Conservation (phyloP, 179 eudicot species). For the Spinacia oleracea region DNA sequence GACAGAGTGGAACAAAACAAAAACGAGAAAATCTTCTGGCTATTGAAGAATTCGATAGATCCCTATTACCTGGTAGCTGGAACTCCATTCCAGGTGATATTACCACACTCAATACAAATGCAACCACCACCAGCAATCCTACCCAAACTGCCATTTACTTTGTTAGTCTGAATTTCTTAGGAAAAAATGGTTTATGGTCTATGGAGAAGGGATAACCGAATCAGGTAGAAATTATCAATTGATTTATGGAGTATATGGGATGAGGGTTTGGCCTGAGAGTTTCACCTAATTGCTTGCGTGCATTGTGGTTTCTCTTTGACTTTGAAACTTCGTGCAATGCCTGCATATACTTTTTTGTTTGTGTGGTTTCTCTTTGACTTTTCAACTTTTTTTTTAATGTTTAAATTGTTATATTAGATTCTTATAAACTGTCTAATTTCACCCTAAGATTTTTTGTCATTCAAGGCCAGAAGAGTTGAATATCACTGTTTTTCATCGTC, state of each 20-base stretch:
- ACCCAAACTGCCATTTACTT: conserved; percentile 9
- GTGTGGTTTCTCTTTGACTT: too few species aligned
- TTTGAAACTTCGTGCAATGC: neutral
- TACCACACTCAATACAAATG: neutral
- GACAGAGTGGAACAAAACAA: neutral
- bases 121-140: neutral
- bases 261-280: neutral
- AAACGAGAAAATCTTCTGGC: neutral
- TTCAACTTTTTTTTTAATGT: too few species aligned
- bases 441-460: too few species aligned
- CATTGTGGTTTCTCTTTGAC: neutral
- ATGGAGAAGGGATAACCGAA: conserved; percentile 3
- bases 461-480: too few species aligned
- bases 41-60: neutral
- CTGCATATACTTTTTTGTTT: too few species aligned
- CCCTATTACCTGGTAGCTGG: conserved; percentile 20
- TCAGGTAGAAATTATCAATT: neutral
- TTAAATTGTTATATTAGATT: too few species aligned
- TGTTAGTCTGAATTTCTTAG: neutral
- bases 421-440: too few species aligned
- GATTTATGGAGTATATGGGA: too few species aligned
- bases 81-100: conserved; percentile 19
- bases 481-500: too few species aligned
- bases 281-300: neutral
- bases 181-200: neutral